Evolutionary conservation across 1,284 basidiomycete genomes (phyloP).

Genomic region (Ustilago xerochloae): DNA sequence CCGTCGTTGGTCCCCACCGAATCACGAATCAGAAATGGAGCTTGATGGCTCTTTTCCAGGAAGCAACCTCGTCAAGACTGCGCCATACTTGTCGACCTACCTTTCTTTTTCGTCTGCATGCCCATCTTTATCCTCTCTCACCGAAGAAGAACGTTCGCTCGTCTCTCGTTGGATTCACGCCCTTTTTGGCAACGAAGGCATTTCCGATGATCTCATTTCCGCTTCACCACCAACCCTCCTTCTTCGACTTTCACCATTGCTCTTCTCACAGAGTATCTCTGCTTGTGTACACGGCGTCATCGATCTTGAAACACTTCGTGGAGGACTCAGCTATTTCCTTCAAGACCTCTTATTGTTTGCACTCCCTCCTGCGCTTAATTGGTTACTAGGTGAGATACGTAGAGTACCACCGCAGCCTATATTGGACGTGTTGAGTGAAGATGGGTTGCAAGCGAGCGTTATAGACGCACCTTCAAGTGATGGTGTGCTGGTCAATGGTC

Average conservation of each 20-base stretch:
- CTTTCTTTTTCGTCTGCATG: constrained; percentile 56
- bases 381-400: constrained; percentile 46
- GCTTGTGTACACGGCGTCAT: constrained; percentile 70
- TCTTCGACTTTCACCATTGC: constrained; percentile 69
- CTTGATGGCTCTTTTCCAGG: neutral
- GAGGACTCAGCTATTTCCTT: constrained; percentile 72
- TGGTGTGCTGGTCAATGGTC: constrained; percentile 26
- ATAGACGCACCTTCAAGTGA: constrained; percentile 32
- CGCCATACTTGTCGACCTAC: constrained; percentile 52
- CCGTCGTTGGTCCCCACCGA: constrained; percentile 1
- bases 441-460: constrained; percentile 17
- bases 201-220: constrained; percentile 69
- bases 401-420: constrained; percentile 23
- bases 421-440: constrained; percentile 11
- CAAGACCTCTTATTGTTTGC: constrained; percentile 72
- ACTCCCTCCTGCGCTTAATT: constrained; percentile 70
- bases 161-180: constrained; percentile 68
- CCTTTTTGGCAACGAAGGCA: constrained; percentile 68
- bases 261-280: constrained; percentile 71
- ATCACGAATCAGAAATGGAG: constrained; percentile 7
- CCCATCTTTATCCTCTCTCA: constrained; percentile 61
- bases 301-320: constrained; percentile 71
- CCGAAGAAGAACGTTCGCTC: constrained; percentile 62
- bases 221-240: constrained; percentile 70
- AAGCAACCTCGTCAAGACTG: neutral